Evolutionary conservation across 306 rosid genomes (phyloP).

Genomic region (Corylus heterophylla): DNA sequence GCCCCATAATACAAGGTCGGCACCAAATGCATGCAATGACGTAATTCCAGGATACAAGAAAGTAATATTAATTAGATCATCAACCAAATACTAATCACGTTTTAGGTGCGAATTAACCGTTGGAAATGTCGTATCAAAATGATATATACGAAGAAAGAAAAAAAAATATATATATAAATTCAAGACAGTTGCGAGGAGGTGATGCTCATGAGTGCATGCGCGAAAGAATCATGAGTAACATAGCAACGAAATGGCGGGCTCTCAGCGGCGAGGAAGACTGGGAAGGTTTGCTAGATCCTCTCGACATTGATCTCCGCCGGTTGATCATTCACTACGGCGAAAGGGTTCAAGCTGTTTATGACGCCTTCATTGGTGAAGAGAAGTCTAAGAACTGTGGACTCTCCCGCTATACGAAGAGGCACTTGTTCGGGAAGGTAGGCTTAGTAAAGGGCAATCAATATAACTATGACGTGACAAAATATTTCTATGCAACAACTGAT

Average conservation of each 20-base stretch:
- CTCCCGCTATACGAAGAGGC: slow-evolving; percentile 28
- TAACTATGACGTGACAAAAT: slow-evolving; percentile 42
- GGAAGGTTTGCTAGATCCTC: slow-evolving; percentile 67
- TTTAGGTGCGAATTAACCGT: too few species aligned
- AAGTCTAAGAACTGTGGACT: slow-evolving; percentile 32
- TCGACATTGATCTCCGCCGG: slow-evolving; percentile 57
- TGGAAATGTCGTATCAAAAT: too few species aligned
- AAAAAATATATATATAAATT: too few species aligned
- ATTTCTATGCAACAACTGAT: slow-evolving; percentile 44
- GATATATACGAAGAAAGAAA: too few species aligned
- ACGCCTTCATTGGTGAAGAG: slow-evolving; percentile 47
- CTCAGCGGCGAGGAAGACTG: slow-evolving; percentile 62
- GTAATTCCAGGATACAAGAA: too few species aligned
- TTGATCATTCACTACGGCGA: slow-evolving; percentile 75
- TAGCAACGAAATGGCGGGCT: slow-evolving; percentile 44
- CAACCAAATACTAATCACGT: too few species aligned
- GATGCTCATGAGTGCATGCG: too few species aligned
- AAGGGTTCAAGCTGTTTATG: slow-evolving; percentile 81
- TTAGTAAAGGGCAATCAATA: slow-evolving; percentile 32
- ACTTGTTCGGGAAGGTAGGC: slow-evolving; percentile 36
- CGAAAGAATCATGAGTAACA: too few species aligned
- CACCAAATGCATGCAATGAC: too few species aligned
- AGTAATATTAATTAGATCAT: too few species aligned
- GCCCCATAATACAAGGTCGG: too few species aligned
- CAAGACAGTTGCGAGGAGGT: neutral